Evolutionary conservation across 495 filamentous ascomycete species (phyloP).

Genomic region (Tetracladium setigerum): DNA sequence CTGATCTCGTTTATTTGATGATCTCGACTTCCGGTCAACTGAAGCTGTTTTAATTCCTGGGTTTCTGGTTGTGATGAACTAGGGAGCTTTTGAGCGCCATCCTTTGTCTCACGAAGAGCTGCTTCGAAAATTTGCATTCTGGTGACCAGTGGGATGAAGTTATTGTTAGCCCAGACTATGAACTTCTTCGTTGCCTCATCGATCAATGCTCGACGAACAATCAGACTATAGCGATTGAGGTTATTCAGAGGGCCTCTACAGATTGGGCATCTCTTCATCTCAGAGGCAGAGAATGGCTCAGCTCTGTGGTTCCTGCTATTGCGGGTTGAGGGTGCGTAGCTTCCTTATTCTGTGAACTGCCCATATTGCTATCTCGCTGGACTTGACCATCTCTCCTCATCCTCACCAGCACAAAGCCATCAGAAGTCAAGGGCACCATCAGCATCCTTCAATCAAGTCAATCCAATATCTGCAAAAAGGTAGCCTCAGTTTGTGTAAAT

Average conservation of each 20-base stretch:
- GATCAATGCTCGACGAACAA: conserved; percentile 54
- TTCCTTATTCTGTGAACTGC: no score
- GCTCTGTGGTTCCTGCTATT: conserved; percentile 32
- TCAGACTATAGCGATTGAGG: conserved; percentile 58
- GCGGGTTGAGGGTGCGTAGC: conserved; percentile 34
- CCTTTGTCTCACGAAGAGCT: conserved; percentile 13
- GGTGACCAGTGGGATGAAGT: conserved; percentile 41
- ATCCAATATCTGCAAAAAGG: no score
- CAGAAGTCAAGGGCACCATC: no score
- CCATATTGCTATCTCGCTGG: no score
- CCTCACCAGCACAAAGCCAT: no score
- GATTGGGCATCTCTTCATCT: conserved; percentile 51
- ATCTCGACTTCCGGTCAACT: conserved; percentile 19
- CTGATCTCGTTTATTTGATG: conserved; percentile 16
- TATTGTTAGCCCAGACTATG: conserved; percentile 41
- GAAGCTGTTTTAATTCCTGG: conserved; percentile 14
- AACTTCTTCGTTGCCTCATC: conserved; percentile 66
- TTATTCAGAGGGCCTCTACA: conserved; percentile 57
- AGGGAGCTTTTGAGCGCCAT: conserved; percentile 15
- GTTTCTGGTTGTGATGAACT: conserved; percentile 15
- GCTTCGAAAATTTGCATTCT: conserved; percentile 14
- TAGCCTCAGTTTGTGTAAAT: no score
- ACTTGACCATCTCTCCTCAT: no score
- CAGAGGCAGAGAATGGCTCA: conserved; percentile 43
- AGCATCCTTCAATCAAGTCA: no score